phyloP scores from a whole-genome alignment of 139 green algal species.

The Bryopsis sp. region DNA sequence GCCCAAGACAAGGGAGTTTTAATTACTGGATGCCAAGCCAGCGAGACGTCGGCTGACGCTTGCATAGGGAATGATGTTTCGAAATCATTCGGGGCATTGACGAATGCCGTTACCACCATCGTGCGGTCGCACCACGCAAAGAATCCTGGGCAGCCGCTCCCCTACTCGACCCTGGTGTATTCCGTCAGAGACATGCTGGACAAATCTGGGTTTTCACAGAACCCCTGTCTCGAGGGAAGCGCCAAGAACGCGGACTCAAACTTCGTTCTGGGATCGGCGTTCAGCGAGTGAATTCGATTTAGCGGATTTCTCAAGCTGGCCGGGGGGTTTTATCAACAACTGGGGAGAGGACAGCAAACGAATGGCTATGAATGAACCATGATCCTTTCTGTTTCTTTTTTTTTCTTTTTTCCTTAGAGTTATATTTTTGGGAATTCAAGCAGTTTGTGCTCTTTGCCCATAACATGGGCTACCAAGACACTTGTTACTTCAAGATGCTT shows the following conservation, averaged over 20 bases:
- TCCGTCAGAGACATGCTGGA: constrained; percentile 33
- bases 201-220: constrained; percentile 40
- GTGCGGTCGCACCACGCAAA: constrained; percentile 29
- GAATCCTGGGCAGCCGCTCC: constrained; percentile 26
- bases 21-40: constrained; percentile 49
- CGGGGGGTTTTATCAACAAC: too few relatives aligned
- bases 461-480: too few relatives aligned
- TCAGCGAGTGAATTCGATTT: too few relatives aligned
- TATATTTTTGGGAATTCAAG: too few relatives aligned
- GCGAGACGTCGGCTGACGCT: constrained; percentile 53
- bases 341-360: too few relatives aligned
- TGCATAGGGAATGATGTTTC: constrained; percentile 44
- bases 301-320: too few relatives aligned
- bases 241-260: constrained; percentile 30
- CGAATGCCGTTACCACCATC: constrained; percentile 42
- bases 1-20: constrained; percentile 37
- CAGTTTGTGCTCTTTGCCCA: too few relatives aligned
- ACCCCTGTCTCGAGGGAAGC: constrained; percentile 57
- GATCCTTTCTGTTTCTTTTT: too few relatives aligned
- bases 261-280: constrained; percentile 31
- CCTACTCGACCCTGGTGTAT: constrained; percentile 39
- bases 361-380: too few relatives aligned
- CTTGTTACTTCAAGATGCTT: too few relatives aligned
- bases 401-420: too few relatives aligned
- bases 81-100: constrained; percentile 51